A percentile compares a stretch with the other conserved stretches of the same genome.
Evolutionary conservation across 2,329 filamentous ascomycete species (phyloP).

Genomic region (Neonectria ditissima): DNA sequence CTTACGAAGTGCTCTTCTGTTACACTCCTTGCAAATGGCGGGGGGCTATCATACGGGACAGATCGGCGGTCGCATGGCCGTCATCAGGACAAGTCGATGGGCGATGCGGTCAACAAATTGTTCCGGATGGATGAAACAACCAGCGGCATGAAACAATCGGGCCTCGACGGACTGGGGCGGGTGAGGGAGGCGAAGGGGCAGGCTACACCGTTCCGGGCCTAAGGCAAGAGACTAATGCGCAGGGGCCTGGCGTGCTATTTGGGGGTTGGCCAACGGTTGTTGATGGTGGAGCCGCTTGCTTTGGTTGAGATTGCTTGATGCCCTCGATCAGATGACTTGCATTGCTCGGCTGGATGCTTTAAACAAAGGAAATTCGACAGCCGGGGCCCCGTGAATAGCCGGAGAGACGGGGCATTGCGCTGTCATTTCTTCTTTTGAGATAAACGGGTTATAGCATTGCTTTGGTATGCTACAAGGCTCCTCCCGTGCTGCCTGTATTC

Average conservation of each 20-base stretch:
- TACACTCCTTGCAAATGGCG: not conserved
- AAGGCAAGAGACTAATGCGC: conserved; percentile 34
- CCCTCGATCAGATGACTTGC: not conserved
- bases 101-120: conserved; percentile 5
- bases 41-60: not conserved
- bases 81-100: conserved; percentile 5
- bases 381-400: not conserved
- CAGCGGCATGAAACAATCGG: conserved; percentile 38
- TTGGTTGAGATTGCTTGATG: not conserved
- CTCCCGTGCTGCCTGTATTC: not conserved
- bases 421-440: conserved; percentile 14
- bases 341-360: not conserved
- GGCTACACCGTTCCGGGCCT: conserved; percentile 26
- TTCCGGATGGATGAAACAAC: conserved; percentile 20
- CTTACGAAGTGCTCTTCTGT: not conserved
- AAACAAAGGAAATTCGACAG: not conserved
- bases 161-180: conserved; percentile 30
- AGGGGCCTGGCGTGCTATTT: conserved; percentile 22
- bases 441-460: conserved; percentile 12
- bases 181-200: conserved; percentile 28
- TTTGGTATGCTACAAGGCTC: conserved; percentile 2
- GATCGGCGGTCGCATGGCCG: not conserved
- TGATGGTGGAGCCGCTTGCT: conserved; percentile 9
- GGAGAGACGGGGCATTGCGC: conserved; percentile 5
- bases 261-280: conserved; percentile 14